phyloP scores from a whole-genome alignment of 2,329 filamentous ascomycete species.

The Pseudocercospora fuligena region DNA sequence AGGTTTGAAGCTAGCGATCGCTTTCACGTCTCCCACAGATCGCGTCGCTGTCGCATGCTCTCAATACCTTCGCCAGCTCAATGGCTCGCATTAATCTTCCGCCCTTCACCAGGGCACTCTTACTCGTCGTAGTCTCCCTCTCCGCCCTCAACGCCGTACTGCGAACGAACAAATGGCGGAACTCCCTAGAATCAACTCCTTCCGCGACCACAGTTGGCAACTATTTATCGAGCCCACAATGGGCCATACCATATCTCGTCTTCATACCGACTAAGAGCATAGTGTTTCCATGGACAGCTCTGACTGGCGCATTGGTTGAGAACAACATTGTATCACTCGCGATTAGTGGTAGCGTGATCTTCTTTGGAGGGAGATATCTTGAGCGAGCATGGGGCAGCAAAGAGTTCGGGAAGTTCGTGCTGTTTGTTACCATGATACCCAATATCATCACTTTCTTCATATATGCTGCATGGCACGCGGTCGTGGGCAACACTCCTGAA shows the following conservation, averaged over 20 bases:
- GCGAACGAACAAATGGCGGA: slow-evolving; percentile 70
- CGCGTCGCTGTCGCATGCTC: slow-evolving; percentile 7
- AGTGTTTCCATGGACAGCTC: slow-evolving; percentile 90
- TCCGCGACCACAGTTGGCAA: slow-evolving; percentile 37
- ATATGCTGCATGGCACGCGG: slow-evolving; percentile 73
- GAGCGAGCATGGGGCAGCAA: slow-evolving; percentile 93
- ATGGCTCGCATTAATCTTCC: slow-evolving; percentile 80
- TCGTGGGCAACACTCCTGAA: slow-evolving; percentile 69
- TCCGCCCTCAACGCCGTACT: slow-evolving; percentile 82
- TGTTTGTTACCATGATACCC: slow-evolving; percentile 76
- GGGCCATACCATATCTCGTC: slow-evolving; percentile 74
- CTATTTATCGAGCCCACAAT: slow-evolving; percentile 39
- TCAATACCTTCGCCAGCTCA: slow-evolving; percentile 18
- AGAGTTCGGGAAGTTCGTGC: slow-evolving; percentile 89
- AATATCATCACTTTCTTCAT: slow-evolving; percentile 76
- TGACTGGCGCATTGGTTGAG: slow-evolving; percentile 86
- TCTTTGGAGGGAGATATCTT: slow-evolving; percentile 91
- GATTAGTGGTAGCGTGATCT: slow-evolving; percentile 77
- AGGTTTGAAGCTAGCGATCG: not conserved
- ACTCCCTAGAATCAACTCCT: slow-evolving; percentile 35
- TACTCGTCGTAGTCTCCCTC: slow-evolving; percentile 75
- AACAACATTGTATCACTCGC: slow-evolving; percentile 86
- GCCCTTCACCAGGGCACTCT: slow-evolving; percentile 81
- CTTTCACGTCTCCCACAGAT: not conserved
- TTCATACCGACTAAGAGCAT: slow-evolving; percentile 83